A percentile compares a stretch with the other conserved stretches of the same genome.
These are phyloP conservation scores for Stipa capillata DNA, from an alignment of 176 grass and related monocot species.

Conservation along the genomic window DNA sequence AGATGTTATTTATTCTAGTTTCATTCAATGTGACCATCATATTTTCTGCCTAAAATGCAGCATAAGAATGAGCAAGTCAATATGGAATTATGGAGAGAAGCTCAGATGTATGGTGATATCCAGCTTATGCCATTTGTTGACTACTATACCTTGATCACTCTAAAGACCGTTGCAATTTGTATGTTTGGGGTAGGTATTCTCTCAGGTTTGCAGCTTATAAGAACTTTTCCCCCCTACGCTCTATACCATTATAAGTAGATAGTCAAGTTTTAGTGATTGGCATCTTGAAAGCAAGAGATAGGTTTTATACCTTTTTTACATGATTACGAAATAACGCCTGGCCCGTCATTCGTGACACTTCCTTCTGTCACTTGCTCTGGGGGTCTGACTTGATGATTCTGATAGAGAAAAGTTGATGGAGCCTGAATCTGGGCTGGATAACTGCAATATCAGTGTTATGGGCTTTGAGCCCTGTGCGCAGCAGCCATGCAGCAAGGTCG, in stretches of 20 bases:
- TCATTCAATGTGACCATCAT: no score
- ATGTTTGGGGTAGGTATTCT: slow-evolving; percentile 64
- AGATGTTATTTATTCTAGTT: neutral
- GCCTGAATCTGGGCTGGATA: no score
- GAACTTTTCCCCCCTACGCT: neutral
- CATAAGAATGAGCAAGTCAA: slow-evolving; percentile 77
- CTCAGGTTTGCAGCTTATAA: slow-evolving; percentile 13
- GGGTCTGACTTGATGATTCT: neutral
- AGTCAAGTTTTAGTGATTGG: neutral
- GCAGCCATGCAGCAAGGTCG: no score
- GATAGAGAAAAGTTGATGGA: neutral
- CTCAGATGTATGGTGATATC: slow-evolving; percentile 74
- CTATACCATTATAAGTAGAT: neutral
- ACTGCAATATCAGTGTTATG: neutral
- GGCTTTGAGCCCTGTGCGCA: no score
- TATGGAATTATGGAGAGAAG: slow-evolving; percentile 79
- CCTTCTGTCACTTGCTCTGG: neutral
- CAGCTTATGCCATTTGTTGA: slow-evolving; percentile 96
- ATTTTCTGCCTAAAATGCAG: no score
- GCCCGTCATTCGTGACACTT: neutral
- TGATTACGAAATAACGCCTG: neutral
- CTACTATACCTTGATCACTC: slow-evolving; percentile 83
- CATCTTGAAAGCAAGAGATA: neutral
- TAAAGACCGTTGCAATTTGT: slow-evolving; percentile 78
- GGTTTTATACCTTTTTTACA: neutral